Base-by-base conservation (phyloP, 2,329 filamentous ascomycete species). In the Fusarium clavum region DNA sequence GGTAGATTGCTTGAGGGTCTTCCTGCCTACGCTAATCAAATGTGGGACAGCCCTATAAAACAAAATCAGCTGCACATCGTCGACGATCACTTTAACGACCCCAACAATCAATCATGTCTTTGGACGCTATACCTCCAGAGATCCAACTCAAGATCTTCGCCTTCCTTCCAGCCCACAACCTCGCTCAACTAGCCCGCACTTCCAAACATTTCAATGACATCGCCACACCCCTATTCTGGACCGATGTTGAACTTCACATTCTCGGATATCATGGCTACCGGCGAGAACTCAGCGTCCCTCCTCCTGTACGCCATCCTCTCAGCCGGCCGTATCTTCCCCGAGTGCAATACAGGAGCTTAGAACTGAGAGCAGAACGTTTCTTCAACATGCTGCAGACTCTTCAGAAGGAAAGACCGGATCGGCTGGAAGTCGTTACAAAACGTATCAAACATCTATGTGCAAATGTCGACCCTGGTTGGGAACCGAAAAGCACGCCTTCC, bases 201-300 rank as follows among this genome's bases (percentile, higher is more conserved):
- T 72, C 48, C 6, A 73, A 49, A 2, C 27, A 18, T 9, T 22
- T 73, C 20, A 57, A 47, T 6, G 6, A 24, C 3, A 20, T 64
- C 6, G 22, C 27, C 6, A 57, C 43, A 24, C 57, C 71, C 3
- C 52, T 57, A 5, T 20, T 73, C 10, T 73, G 71, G 71, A 41
- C 38, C 24, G 45, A 70, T 5, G 56, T 73, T 43, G 71, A 73
- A 20, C 30, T 69, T 9, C 71, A 73, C 4, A 7, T 45, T 4
- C 8, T 18, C 1, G 60, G 66, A 4, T 70, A 51, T 6, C 71
- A 73, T 22, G 63, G 59, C 13, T 46, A 46, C 14, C 40, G 7
- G 0, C 9, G n/a, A 12, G 43, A 72, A 25, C 5, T 61, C 0
- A 57, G 57, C 2, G 4, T 41, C 0, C 71, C 71, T 8, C 38